These are phyloP conservation scores for Citrullus colocynthis DNA, from an alignment of 306 rosid species.

Conservation along the genomic window DNA sequence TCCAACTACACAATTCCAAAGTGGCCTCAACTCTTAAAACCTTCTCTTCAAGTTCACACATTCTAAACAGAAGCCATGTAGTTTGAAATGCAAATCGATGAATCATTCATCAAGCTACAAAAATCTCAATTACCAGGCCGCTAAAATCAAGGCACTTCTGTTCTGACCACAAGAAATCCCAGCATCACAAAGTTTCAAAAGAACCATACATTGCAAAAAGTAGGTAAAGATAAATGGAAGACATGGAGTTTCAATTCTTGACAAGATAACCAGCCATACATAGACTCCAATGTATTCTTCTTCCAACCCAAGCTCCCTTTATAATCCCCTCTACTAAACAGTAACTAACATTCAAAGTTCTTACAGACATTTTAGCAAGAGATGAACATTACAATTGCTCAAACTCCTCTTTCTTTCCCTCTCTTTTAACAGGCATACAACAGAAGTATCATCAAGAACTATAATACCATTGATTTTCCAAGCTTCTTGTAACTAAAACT, in stretches of 20 bases:
- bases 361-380: neutral
- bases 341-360: neutral
- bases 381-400: neutral
- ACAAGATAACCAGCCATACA: too few species aligned
- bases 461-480: neutral
- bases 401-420: neutral
- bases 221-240: neutral
- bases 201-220: neutral
- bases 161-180: neutral
- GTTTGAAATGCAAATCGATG: neutral
- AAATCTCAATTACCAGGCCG: neutral
- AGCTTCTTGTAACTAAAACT: neutral
- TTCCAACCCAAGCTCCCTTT: too few species aligned
- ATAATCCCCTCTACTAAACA: neutral
- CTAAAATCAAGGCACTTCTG: neutral
- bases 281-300: neutral
- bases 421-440: neutral
- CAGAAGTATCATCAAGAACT: neutral
- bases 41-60: neutral
- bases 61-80: neutral
- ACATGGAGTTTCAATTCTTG: neutral
- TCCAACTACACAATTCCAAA: neutral
- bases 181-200: neutral
- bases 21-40: neutral
- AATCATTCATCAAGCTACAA: neutral